These are phyloP conservation scores for Aspergillus sp. DNA, from an alignment of 2,329 filamentous ascomycete genomes.

Conservation along the genomic window DNA sequence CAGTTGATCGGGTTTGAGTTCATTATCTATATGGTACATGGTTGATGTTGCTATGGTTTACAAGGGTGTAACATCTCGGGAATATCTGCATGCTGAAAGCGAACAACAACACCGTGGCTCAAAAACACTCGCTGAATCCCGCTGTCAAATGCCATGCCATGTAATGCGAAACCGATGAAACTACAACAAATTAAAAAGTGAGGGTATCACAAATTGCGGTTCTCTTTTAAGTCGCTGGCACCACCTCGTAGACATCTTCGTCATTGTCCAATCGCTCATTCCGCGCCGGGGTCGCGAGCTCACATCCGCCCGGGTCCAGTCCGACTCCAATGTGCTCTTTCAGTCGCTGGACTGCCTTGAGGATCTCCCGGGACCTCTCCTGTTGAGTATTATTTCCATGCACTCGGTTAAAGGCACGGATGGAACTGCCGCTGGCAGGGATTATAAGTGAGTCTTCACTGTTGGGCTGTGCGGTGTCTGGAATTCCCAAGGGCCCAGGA, in stretches of 20 bases:
- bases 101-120: neutral
- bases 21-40: no score
- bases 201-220: conserved; percentile 3
- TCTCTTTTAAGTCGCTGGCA: conserved; percentile 1
- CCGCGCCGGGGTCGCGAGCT: conserved; percentile 55
- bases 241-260: conserved; percentile 48
- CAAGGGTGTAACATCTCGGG: neutral
- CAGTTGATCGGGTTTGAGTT: neutral
- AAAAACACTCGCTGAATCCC: neutral
- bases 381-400: conserved; percentile 46
- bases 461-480: conserved; percentile 35
- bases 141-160: neutral
- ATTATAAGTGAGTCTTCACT: conserved; percentile 39
- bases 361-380: conserved; percentile 48
- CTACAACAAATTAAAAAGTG: neutral
- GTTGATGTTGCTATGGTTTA: neutral
- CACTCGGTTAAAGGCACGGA: conserved; percentile 45
- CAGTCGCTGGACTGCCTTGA: conserved; percentile 49
- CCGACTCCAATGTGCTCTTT: conserved; percentile 56
- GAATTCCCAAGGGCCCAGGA: conserved; percentile 45
- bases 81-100: neutral
- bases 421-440: conserved; percentile 35
- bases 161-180: neutral
- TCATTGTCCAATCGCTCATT: conserved; percentile 53
- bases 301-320: conserved; percentile 55